phyloP scores from a whole-genome alignment of 1,284 basidiomycete species.

The Erythrobasidium hasegawianum region DNA sequence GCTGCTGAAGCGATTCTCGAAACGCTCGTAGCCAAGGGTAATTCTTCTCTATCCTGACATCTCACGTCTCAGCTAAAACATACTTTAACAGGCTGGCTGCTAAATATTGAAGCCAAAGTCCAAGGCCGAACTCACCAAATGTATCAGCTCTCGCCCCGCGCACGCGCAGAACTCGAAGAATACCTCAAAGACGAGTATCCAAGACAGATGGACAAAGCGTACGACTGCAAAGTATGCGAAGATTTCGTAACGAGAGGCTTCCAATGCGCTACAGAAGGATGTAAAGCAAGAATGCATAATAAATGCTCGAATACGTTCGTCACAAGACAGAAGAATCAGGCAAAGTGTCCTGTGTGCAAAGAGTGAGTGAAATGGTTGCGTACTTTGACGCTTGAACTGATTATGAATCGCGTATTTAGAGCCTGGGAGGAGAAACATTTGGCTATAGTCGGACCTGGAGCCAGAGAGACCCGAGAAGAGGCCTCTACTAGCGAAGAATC shows the following conservation, averaged over 20 bases:
- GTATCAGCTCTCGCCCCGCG: conserved; percentile 70
- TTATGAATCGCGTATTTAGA: too few relatives aligned
- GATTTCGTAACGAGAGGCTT: conserved; percentile 60
- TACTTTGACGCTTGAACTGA: too few relatives aligned
- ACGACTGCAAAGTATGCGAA: conserved; percentile 66
- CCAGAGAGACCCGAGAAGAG: conserved; percentile 40
- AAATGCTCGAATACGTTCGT: conserved; percentile 61
- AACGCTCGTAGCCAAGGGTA: conserved; percentile 73
- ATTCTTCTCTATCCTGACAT: conserved; percentile 59
- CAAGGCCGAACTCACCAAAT: conserved; percentile 53
- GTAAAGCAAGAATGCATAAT: conserved; percentile 62
- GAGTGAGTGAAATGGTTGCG: too few relatives aligned
- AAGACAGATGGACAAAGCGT: conserved; percentile 53
- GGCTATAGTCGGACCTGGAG: conserved; percentile 39
- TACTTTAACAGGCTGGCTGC: conserved; percentile 40
- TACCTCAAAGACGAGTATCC: conserved; percentile 72
- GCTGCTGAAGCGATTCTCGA: conserved; percentile 67
- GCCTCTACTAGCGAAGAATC: conserved; percentile 50
- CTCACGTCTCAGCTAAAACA: too few relatives aligned
- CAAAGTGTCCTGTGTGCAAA: conserved; percentile 28
- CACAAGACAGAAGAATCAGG: conserved; percentile 34
- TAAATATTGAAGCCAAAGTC: conserved; percentile 39
- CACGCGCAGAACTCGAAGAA: conserved; percentile 65
- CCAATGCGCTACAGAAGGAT: conserved; percentile 61
- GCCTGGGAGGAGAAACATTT: conserved; percentile 50